phyloP scores from a whole-genome alignment of 768 basidiomycete genomes.

The Rhodosporidiobolus sp. region DNA sequence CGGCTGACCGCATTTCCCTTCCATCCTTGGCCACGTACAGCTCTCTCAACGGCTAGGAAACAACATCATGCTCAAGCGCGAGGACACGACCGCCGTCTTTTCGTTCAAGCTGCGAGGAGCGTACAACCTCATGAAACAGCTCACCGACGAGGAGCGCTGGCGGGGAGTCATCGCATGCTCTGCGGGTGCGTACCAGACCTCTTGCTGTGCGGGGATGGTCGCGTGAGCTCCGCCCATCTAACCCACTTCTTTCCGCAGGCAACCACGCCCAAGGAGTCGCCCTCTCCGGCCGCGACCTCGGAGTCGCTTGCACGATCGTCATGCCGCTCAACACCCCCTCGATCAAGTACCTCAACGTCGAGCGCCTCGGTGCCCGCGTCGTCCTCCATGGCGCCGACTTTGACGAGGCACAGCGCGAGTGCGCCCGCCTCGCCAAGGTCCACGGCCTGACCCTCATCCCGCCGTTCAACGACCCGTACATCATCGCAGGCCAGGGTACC shows the following conservation, averaged over 20 bases:
- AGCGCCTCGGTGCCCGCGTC: slow-evolving; percentile 91
- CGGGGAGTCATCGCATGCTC: slow-evolving; percentile 97
- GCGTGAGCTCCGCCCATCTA: background rate
- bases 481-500: slow-evolving; percentile 97
- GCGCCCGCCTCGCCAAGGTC: slow-evolving; percentile 70
- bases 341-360: slow-evolving; percentile 93
- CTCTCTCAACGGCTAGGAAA: slow-evolving; percentile 84
- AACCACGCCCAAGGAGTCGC: slow-evolving; percentile 99
- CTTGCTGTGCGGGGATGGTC: too few species aligned
- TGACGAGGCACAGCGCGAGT: slow-evolving; percentile 93
- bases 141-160: slow-evolving; percentile 85
- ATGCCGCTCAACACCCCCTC: slow-evolving; percentile 93
- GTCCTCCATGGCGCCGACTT: slow-evolving; percentile 88
- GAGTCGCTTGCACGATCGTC: slow-evolving; percentile 95
- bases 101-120: slow-evolving; percentile 98
- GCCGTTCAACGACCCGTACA: slow-evolving; percentile 93
- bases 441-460: slow-evolving; percentile 87
- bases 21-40: slow-evolving; percentile 49
- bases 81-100: slow-evolving; percentile 90
- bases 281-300: slow-evolving; percentile 79
- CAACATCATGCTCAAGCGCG: slow-evolving; percentile 92
- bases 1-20: background rate
- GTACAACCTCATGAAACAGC: slow-evolving; percentile 94
- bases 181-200: slow-evolving; percentile 74
- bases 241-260: slow-evolving; percentile 60